Evolutionary conservation across 345 rosid species (phyloP).

Genomic region (Moricandia arvensis): DNA sequence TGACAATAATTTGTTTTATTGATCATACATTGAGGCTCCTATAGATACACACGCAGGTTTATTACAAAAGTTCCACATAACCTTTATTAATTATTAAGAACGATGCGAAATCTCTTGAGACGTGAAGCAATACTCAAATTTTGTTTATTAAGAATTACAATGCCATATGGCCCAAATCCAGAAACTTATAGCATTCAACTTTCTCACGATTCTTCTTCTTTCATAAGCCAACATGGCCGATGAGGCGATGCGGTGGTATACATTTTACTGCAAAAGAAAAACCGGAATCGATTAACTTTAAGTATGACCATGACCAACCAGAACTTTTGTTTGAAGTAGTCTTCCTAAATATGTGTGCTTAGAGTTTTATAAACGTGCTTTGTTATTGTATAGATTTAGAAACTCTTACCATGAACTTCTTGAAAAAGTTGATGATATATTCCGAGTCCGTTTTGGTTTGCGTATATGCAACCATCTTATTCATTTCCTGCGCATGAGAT

Average conservation of each 20-base stretch:
- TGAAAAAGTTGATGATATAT: slow-evolving; percentile 50
- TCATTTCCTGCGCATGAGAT: slow-evolving; percentile 48
- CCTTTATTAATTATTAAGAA: background rate
- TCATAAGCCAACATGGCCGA: background rate
- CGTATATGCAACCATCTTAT: slow-evolving; percentile 62
- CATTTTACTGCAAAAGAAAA: slow-evolving; percentile 14
- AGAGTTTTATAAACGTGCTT: too few relatives aligned
- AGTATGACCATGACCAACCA: background rate
- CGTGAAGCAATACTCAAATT: slow-evolving; percentile 4
- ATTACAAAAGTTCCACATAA: background rate
- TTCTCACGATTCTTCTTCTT: background rate
- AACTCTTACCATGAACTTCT: slow-evolving; percentile 48
- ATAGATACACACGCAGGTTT: background rate
- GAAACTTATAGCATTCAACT: background rate
- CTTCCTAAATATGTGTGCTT: too few relatives aligned
- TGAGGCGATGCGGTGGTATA: background rate
- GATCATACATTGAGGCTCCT: too few relatives aligned
- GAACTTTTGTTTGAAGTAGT: background rate
- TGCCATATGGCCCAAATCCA: slow-evolving; percentile 3
- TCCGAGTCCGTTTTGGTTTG: slow-evolving; percentile 61
- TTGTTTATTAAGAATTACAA: background rate
- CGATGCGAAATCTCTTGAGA: background rate
- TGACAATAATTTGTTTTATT: too few relatives aligned
- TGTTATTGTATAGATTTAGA: background rate
- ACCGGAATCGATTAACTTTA: background rate